Evolutionary conservation across 2,329 filamentous ascomycete genomes (phyloP).

Genomic region (Golovinomyces cichoracearum): DNA sequence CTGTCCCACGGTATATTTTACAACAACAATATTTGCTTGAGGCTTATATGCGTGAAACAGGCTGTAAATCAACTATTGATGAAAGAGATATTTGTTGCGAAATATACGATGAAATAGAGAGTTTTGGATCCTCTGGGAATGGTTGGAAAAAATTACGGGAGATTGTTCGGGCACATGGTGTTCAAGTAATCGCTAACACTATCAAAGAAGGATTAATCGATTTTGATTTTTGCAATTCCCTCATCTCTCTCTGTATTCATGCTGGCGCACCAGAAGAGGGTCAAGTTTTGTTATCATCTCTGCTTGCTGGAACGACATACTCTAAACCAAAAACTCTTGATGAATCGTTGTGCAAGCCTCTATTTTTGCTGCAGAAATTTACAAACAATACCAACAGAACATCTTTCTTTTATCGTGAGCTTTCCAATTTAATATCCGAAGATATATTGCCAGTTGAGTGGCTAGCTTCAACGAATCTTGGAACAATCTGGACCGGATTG

Average conservation of each 20-base stretch:
- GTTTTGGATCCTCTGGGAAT: conserved; percentile 17
- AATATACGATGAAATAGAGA: conserved; percentile 25
- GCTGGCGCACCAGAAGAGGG: conserved; percentile 18
- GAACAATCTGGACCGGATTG: conserved; percentile 18
- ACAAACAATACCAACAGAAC: conserved; percentile 13
- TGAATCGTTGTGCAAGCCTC: conserved; percentile 11
- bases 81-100: conserved; percentile 19
- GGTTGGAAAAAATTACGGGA: conserved; percentile 23
- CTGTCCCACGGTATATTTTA: conserved; percentile 22
- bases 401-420: conserved; percentile 17
- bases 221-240: conserved; percentile 17
- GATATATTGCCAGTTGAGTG: conserved; percentile 19
- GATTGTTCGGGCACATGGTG: conserved; percentile 23
- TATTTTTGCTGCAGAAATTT: conserved; percentile 17
- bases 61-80: conserved; percentile 14
- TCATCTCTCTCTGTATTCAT: conserved; percentile 20
- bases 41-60: conserved; percentile 17
- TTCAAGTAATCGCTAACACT: conserved; percentile 20
- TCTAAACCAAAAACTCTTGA: conserved; percentile 16
- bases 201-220: conserved; percentile 20
- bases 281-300: conserved; percentile 18
- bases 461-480: conserved; percentile 20
- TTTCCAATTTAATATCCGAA: conserved; percentile 16
- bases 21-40: conserved; percentile 21
- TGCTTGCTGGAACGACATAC: conserved; percentile 16